Conservation (phyloP, 495 filamentous ascomycete species). For the Hypoxylon lienhwacheense region DNA sequence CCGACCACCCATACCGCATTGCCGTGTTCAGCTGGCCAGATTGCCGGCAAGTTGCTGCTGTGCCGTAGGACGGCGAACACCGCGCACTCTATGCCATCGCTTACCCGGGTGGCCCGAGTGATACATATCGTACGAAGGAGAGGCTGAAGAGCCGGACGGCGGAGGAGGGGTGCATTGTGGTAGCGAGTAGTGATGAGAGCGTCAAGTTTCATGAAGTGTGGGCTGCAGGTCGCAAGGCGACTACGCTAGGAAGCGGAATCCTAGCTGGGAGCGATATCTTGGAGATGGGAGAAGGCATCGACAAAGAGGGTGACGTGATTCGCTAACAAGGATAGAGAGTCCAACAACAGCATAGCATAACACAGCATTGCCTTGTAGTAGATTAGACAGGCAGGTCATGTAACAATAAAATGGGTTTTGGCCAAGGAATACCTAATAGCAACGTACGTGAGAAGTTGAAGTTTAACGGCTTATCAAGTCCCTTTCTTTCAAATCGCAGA, state of each 20-base stretch:
- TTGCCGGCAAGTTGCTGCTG: slow-evolving; percentile 82
- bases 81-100: slow-evolving; percentile 74
- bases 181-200: slow-evolving; percentile 90
- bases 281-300: slow-evolving; percentile 81
- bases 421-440: no score
- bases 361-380: slow-evolving; percentile 23
- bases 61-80: slow-evolving; percentile 85
- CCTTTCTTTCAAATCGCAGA: slow-evolving; percentile 13
- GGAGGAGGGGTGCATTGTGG: slow-evolving; percentile 90
- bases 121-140: slow-evolving; percentile 36
- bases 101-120: slow-evolving; percentile 64
- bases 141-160: slow-evolving; percentile 53
- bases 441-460: background rate
- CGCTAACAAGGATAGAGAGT: slow-evolving; percentile 41
- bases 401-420: slow-evolving; percentile 12
- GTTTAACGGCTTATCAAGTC: background rate
- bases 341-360: background rate
- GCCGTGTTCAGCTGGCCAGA: slow-evolving; percentile 96
- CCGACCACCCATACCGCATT: slow-evolving; percentile 87
- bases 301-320: slow-evolving; percentile 68
- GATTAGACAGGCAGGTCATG: slow-evolving; percentile 13
- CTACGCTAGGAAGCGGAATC: slow-evolving; percentile 61
- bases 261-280: slow-evolving; percentile 88
- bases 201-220: slow-evolving; percentile 98
- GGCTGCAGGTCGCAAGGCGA: slow-evolving; percentile 63